Conservation (phyloP, 345 rosid species). For the Laguncularia racemosa region DNA sequence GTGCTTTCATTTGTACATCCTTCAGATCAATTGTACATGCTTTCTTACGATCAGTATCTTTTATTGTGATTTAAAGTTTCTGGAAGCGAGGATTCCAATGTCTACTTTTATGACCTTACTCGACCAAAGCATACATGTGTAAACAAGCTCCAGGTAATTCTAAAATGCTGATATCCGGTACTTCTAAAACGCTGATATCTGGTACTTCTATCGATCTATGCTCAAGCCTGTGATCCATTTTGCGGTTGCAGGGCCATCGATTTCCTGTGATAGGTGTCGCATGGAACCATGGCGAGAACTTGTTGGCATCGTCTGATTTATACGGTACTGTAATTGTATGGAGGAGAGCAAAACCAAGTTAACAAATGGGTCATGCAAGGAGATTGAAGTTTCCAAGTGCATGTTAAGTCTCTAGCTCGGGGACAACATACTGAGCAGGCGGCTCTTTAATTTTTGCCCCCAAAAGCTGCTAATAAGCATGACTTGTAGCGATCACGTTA, state of each 20-base stretch:
- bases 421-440: neutral
- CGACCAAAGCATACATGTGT: constrained; percentile 84
- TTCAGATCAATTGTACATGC: neutral
- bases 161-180: neutral
- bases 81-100: constrained; percentile 91
- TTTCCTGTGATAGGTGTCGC: constrained; percentile 80
- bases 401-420: neutral
- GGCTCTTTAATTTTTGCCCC: no score
- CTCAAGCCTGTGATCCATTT: neutral
- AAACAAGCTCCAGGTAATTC: constrained; percentile 85
- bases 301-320: constrained; percentile 89
- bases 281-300: constrained; percentile 97
- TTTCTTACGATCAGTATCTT: constrained; percentile 9
- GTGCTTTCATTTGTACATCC: neutral
- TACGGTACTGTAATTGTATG: constrained; percentile 93
- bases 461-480: no score
- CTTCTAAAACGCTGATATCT: neutral
- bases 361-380: constrained; percentile 5
- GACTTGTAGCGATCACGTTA: no score
- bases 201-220: neutral
- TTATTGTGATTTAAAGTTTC: constrained; percentile 42
- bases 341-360: constrained; percentile 77
- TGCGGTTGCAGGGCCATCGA: constrained; percentile 72
- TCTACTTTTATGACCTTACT: constrained; percentile 85
- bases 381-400: neutral